Conservation (phyloP, 768 basidiomycete genomes). For the Lentinula raphanica region DNA sequence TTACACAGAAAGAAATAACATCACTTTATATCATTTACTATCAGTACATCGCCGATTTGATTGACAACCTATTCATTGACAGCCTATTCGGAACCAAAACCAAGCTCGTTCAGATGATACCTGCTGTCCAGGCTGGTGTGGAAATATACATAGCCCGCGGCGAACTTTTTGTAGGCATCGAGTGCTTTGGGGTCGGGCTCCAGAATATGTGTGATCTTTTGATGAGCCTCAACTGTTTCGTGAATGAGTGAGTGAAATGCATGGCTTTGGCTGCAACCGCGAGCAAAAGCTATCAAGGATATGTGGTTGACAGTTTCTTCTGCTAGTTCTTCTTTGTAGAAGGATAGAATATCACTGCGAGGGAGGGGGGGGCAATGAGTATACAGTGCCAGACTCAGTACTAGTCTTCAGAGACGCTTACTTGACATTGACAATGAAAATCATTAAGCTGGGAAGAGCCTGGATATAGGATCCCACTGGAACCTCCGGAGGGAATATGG, state of each 20-base stretch:
- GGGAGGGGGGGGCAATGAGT: background rate
- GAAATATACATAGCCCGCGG: constrained; percentile 15
- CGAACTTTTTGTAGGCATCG: constrained; percentile 16
- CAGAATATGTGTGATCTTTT: constrained; percentile 20
- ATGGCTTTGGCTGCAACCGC: constrained; percentile 21
- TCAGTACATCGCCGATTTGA: too few species aligned
- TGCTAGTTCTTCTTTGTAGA: constrained; percentile 35
- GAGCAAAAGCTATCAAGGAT: constrained; percentile 17
- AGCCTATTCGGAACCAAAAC: background rate
- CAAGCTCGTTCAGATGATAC: background rate
- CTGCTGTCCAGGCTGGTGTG: constrained; percentile 6
- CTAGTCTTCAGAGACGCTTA: constrained; percentile 15
- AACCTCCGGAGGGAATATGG: constrained; percentile 29
- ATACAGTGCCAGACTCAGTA: too few species aligned
- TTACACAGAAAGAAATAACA: too few species aligned
- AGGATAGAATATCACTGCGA: constrained; percentile 33
- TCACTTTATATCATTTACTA: too few species aligned
- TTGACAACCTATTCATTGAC: too few species aligned
- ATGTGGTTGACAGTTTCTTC: constrained; percentile 28
- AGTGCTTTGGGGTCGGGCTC: constrained; percentile 10
- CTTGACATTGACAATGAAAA: constrained; percentile 31
- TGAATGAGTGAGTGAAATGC: constrained; percentile 19
- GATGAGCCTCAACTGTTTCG: constrained; percentile 20
- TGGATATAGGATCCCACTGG: constrained; percentile 30
- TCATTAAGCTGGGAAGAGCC: constrained; percentile 30